Evolutionary conservation across 805 yeast genomes (phyloP), one percentile per base, ranked within the genome.

Genomic region (Yueomyces sinensis): DNA sequence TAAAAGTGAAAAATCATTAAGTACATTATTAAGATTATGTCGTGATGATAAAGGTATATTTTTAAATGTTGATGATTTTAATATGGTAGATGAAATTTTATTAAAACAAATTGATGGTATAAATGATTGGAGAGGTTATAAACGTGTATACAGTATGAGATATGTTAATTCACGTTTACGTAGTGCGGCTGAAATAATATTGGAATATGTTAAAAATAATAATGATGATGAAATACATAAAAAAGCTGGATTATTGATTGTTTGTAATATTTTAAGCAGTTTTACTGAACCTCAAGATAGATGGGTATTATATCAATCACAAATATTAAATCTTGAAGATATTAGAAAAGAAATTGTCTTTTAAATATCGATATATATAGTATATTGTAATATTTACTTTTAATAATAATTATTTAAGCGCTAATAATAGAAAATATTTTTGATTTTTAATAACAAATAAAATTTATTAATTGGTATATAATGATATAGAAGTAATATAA

Each of bases 291-390:
- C 32, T 4, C 41, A 44, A 9, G 61, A 54, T 27, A 47, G 45
- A 32, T 56, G 59, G 58, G 33, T 56, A 16, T 36, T 57, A 15
- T 43, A 46, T 40, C 47, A 47, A 20, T 46, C 49, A 28, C 45
- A 49, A 24, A 43, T 44, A 5, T 41, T 54, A 9, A 57, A 55
- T 13, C 13, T 13, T 11, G 15, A 25, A n/a, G 28, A 25, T 25
- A 11, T 25, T 11, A 20, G 24, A 20, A 7, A 11, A 20, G 24
- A 20, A 20, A 7, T 20, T 20, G 11, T 7, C 24, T 7, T 7
- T 11, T 20, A n/a, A n/a, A n/a, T n/a, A n/a, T n/a, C n/a, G n/a
- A n/a, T n/a, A n/a, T n/a, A n/a, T n/a, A n/a, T n/a, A n/a, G n/a
- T n/a, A n/a, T n/a, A n/a, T n/a, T n/a, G n/a, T n/a, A n/a, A n/a